These are phyloP conservation scores for Tilletia indica DNA, from an alignment of 1,284 basidiomycete species.

Conservation along the genomic window DNA sequence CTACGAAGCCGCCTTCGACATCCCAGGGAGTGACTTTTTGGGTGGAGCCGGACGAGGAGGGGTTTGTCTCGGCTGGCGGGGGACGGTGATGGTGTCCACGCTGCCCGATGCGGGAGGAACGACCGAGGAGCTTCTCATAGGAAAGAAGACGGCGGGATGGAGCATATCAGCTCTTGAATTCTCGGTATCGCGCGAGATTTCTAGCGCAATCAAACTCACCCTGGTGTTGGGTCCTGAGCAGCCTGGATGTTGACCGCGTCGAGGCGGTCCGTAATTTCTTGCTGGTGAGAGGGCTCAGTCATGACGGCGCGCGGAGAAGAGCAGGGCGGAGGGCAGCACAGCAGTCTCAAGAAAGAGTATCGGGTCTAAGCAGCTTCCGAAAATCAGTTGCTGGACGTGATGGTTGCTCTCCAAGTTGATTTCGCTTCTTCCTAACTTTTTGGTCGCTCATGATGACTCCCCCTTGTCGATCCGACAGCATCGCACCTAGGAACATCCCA, in stretches of 20 bases:
- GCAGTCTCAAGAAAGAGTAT: too few relatives aligned
- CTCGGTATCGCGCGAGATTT: neutral
- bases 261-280: slow-evolving; percentile 11
- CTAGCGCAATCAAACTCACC: neutral
- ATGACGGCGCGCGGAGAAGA: neutral
- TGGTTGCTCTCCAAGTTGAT: too few relatives aligned
- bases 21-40: slow-evolving; percentile 98
- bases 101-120: slow-evolving; percentile 3
- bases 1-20: slow-evolving; percentile 87
- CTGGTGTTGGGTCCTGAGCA: slow-evolving; percentile 14
- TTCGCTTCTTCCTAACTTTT: too few relatives aligned
- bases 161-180: neutral
- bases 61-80: neutral
- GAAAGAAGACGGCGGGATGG: too few relatives aligned
- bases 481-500: too few relatives aligned
- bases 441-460: too few relatives aligned
- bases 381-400: too few relatives aligned
- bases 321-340: too few relatives aligned
- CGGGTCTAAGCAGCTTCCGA: too few relatives aligned
- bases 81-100: slow-evolving; percentile 5
- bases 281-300: slow-evolving; percentile 8
- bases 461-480: too few relatives aligned
- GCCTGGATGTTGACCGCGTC: slow-evolving; percentile 9
- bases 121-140: slow-evolving; percentile 4
- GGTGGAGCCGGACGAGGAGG: neutral